A percentile compares a stretch with the other conserved stretches of the same genome.
These are phyloP conservation scores for Umbelopsis ramanniana DNA, from an alignment of 192 early-diverging fungal species.

Conservation along the genomic window DNA sequence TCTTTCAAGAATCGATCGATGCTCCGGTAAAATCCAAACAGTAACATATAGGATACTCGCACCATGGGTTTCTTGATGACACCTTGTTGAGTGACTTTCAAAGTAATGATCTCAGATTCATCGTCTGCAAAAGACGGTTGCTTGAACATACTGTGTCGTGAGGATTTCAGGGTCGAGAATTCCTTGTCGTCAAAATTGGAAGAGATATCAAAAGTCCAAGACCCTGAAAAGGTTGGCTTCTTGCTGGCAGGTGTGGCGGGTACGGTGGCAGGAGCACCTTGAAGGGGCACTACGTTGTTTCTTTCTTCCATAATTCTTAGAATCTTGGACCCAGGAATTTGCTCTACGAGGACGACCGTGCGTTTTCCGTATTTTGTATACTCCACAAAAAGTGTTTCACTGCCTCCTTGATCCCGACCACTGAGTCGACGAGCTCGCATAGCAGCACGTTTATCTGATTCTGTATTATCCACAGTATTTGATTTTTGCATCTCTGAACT, in stretches of 20 bases:
- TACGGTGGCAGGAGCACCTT: not conserved
- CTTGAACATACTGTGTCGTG: not conserved
- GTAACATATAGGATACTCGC: slow-evolving; percentile 27
- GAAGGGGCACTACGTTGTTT: not conserved
- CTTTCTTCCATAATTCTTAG: slow-evolving; percentile 35
- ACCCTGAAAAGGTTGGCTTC: slow-evolving; percentile 31
- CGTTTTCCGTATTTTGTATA: slow-evolving; percentile 31
- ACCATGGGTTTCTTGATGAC: slow-evolving; percentile 39
- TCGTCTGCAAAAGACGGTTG: not conserved
- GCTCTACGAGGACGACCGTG: slow-evolving; percentile 26
- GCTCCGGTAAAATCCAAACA: slow-evolving; percentile 39
- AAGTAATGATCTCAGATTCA: not conserved
- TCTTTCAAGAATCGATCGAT: slow-evolving; percentile 45
- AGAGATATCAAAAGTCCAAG: slow-evolving; percentile 40
- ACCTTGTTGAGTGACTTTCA: slow-evolving; percentile 42
- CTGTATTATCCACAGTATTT: not conserved
- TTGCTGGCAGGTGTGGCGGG: slow-evolving; percentile 21
- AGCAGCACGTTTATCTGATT: slow-evolving; percentile 13
- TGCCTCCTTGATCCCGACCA: slow-evolving; percentile 13
- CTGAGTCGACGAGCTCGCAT: slow-evolving; percentile 15
- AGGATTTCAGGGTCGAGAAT: slow-evolving; percentile 9
- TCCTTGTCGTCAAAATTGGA: slow-evolving; percentile 5
- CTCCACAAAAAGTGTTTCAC: slow-evolving; percentile 27
- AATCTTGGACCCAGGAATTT: slow-evolving; percentile 17
- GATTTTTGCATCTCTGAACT: not conserved